Evolutionary conservation across 345 rosid species (phyloP), one percentile per base, ranked within the genome.

Genomic region (Eucalyptus cladocalyx): DNA sequence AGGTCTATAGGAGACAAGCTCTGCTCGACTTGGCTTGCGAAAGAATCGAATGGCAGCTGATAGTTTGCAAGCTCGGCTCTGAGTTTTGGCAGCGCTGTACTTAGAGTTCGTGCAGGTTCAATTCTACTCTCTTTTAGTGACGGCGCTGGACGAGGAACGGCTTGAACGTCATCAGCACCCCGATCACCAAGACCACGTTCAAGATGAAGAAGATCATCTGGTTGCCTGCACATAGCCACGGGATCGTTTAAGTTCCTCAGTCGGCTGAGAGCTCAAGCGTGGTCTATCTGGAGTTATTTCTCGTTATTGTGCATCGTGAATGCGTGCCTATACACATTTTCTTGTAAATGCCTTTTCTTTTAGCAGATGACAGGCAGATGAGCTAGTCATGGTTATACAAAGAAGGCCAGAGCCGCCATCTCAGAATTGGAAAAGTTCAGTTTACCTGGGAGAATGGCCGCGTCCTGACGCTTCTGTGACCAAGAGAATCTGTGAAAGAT

Each of bases 141-240:
- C 83, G 8, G 47, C 47, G 83, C 45, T 21, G 47, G 87, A 86
- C 87, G 34, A 96, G 93, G 93, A 97, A 96, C 19, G 99, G 99
- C 88, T 96, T 93, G 93, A 96, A 95, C 12, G 98, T 96, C 94
- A 92, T 51, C 86, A 95, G n/a, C 88, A 95, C 92, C 80, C 95
- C 99, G 48, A 93, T 91, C 45, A 91, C 93, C 90, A 93, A 90
- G 4, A 97, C 89, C 87, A 89, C 80, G 87, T 93, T 95, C 89
- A 97, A 87, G n/a, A 93, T 42, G 88, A 95, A 96, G 95, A 97
- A 97, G 53, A 96, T 95, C 92, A 93, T 91, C 85, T 94, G 96
- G 69, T 72, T 90, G 43, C 97, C 99, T 96, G 94, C 93, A 92
- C 80, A 58, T 30, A 88, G 87, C 49, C n/a, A 83, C 51, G 2